Conservation (phyloP, 75 land plant species). For the Adiantum capillusveneris region DNA sequence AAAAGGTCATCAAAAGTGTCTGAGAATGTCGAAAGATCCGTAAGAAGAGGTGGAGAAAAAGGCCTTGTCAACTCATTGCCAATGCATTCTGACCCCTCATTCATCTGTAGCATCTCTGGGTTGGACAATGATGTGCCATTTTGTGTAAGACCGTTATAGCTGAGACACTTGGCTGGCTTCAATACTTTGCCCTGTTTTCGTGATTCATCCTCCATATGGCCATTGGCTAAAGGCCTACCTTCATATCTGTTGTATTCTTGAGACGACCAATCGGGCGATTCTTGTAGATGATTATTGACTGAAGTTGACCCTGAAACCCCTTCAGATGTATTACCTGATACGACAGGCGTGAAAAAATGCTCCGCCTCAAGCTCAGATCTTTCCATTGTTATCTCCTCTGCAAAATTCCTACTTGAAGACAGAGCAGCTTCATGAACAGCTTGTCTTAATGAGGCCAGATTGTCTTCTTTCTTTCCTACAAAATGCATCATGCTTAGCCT, state of each 20-base stretch:
- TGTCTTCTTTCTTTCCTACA: conserved; percentile 36
- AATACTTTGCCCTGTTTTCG: conserved; percentile 4
- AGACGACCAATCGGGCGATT: too few species aligned
- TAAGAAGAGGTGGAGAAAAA: conserved; percentile 68
- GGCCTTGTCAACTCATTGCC: conserved; percentile 17
- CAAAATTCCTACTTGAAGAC: conserved; percentile 3
- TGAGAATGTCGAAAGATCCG: conserved; percentile 40
- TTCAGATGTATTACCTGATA: conserved; percentile 1
- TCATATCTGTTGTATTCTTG: too few species aligned
- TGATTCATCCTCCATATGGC: conserved; percentile 16
- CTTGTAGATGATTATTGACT: too few species aligned
- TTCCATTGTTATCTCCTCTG: conserved; percentile 4
- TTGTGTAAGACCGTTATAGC: background rate
- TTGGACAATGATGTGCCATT: conserved; percentile 4
- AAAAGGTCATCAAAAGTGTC: conserved; percentile 79
- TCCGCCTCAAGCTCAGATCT: conserved; percentile 34
- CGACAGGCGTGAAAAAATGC: conserved; percentile 76
- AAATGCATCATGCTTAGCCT: too few species aligned
- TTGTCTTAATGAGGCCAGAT: conserved; percentile 49
- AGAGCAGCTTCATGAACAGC: conserved; percentile 84
- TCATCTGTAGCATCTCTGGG: conserved; percentile 22
- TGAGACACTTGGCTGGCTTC: conserved; percentile 7
- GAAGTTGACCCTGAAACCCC: too few species aligned
- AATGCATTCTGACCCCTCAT: conserved; percentile 14
- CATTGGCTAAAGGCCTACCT: too few species aligned